Conservation (phyloP, 495 filamentous ascomycete genomes). For the Margaritispora aquatica region DNA sequence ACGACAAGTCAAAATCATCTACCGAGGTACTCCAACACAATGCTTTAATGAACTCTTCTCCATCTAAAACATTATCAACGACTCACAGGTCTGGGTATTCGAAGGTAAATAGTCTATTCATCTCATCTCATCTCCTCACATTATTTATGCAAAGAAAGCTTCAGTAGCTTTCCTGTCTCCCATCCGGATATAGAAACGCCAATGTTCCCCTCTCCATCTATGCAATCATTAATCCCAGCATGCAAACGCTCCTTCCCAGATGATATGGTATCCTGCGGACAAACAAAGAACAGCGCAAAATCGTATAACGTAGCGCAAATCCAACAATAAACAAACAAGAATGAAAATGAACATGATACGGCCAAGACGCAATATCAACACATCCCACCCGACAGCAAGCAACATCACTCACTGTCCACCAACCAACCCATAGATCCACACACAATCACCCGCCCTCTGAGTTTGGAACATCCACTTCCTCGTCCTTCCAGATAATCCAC, state of each 20-base stretch:
- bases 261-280: background rate
- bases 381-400: too few species aligned
- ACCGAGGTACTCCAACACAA: too few species aligned
- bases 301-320: background rate
- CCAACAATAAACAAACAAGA: background rate
- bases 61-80: too few species aligned
- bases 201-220: background rate
- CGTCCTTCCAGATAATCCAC: conserved; percentile 65
- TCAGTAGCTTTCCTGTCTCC: too few species aligned
- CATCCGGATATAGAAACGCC: background rate
- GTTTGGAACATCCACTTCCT: conserved; percentile 72
- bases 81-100: too few species aligned
- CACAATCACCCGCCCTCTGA: conserved; percentile 1
- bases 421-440: conserved; percentile 18
- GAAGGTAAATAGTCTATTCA: too few species aligned
- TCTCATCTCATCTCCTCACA: too few species aligned
- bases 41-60: too few species aligned
- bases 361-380: too few species aligned
- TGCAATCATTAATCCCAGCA: background rate
- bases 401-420: background rate
- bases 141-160: too few species aligned
- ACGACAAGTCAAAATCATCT: too few species aligned
- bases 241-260: background rate
- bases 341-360: too few species aligned
- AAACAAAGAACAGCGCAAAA: background rate